These are phyloP conservation scores for Prosopis cineraria DNA, from an alignment of 306 rosid genomes.

Conservation along the genomic window DNA sequence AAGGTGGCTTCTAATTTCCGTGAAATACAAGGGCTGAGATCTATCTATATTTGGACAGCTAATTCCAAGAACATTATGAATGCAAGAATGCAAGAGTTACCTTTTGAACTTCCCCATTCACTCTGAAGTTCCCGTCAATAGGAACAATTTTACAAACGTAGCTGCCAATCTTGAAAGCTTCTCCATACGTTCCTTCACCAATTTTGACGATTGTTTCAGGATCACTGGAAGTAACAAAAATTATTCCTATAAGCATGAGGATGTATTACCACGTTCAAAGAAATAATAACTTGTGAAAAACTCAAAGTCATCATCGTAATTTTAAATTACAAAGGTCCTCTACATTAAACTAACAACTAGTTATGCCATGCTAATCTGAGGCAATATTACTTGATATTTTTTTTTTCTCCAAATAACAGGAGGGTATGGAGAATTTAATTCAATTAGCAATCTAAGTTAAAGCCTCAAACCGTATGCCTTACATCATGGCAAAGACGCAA, in stretches of 20 bases:
- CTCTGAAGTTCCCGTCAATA: conserved; percentile 76
- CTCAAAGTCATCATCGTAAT: conserved; percentile 6
- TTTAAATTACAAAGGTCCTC: conserved; percentile 5
- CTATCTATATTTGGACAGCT: conserved; percentile 18
- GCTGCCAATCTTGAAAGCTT: conserved; percentile 82
- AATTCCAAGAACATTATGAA: conserved; percentile 17
- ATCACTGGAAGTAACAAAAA: conserved; percentile 52
- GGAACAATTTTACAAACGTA: conserved; percentile 94
- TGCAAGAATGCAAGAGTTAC: conserved; percentile 42
- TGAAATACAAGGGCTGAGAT: background rate
- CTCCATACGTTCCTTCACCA: conserved; percentile 97
- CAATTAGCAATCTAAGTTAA: background rate
- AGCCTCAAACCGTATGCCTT: conserved; percentile 2
- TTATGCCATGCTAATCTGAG: conserved; percentile 15
- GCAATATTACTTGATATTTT: background rate
- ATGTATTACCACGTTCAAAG: conserved; percentile 17
- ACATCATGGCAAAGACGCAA: conserved; percentile 8
- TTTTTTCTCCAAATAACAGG: conserved; percentile 4
- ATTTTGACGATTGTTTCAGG: conserved; percentile 62
- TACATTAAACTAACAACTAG: conserved; percentile 14
- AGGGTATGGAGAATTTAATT: background rate
- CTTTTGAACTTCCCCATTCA: conserved; percentile 93
- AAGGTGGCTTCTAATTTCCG: background rate
- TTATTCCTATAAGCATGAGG: conserved; percentile 30
- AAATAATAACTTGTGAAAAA: background rate